A percentile compares a stretch with the other conserved stretches of the same genome.
phyloP scores from a whole-genome alignment of 352 stramenopile genomes.

The Peronospora belbahrii region DNA sequence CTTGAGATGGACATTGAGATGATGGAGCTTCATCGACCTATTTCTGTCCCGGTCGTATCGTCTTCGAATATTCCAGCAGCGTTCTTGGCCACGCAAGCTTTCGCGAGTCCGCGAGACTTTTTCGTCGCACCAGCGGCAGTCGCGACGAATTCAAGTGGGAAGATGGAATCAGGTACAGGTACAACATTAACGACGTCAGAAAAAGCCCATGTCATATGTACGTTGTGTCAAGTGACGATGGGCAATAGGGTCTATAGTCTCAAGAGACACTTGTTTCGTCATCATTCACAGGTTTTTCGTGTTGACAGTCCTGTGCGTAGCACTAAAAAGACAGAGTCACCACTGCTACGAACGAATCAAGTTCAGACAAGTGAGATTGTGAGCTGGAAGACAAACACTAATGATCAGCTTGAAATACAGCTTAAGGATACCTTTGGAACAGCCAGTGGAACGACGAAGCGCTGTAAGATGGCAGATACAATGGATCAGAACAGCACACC shows the following conservation, averaged over 20 bases:
- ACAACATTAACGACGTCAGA: slow-evolving; percentile 5
- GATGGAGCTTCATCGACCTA: neutral
- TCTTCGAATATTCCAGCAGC: slow-evolving; percentile 33
- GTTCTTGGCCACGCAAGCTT: slow-evolving; percentile 37
- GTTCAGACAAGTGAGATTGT: slow-evolving; percentile 13
- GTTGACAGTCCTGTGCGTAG: slow-evolving; percentile 9
- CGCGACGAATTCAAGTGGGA: neutral
- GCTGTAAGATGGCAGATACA: slow-evolving; percentile 16
- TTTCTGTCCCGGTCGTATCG: slow-evolving; percentile 1
- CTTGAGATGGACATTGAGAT: slow-evolving; percentile 10
- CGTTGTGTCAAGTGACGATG: slow-evolving; percentile 39
- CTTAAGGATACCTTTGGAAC: slow-evolving; percentile 17
- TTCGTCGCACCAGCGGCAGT: slow-evolving; percentile 21
- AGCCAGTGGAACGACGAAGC: slow-evolving; percentile 7
- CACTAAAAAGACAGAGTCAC: slow-evolving; percentile 11
- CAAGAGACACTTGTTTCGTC: slow-evolving; percentile 39
- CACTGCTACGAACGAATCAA: slow-evolving; percentile 5
- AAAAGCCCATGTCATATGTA: slow-evolving; percentile 32
- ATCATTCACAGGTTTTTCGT: slow-evolving; percentile 41
- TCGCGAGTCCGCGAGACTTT: slow-evolving; percentile 38
- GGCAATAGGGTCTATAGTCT: slow-evolving; percentile 39
- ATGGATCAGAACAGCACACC: neutral
- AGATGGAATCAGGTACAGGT: neutral
- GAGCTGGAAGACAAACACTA: slow-evolving; percentile 1
- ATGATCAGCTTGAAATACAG: slow-evolving; percentile 13